Base-by-base conservation (phyloP, 1,284 basidiomycete genomes). In the Apiotrichum brassicae region DNA sequence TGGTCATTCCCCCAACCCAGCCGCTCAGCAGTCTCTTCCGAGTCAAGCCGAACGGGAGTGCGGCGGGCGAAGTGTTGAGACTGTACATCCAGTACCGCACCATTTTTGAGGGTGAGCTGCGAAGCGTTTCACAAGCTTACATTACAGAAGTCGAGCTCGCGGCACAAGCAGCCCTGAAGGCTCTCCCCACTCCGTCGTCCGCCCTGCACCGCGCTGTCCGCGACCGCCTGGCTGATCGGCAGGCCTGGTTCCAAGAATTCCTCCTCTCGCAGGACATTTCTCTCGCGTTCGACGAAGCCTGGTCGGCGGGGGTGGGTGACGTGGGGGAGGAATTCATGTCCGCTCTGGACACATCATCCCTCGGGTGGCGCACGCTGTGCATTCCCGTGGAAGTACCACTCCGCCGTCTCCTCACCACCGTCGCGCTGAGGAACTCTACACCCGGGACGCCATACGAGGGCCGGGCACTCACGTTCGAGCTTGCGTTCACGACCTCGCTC, bases 371-470 rank as follows among this genome's bases (percentile, higher is more conserved):
- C 22, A 69, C 57, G 1, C 55, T 72, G 14, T 62, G 65, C 41
- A 70, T 72, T n/a, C 70, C 70, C 1, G 70, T 72, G n/a, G 70
- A 72, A n/a, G 61, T 72, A 0, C 68, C 70, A 14, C 59, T 64
- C 12, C 55, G 60, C 24, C 53, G 68, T 9, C 57, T 67, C 8
- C 51, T 68, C n/a, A 64, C 63, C 8, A 51, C 50, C 0, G 58
- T 65, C 9, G 55, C 48, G 8, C 56, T 64, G 18, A 54, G 55
- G n/a, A 50, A 54, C n/a, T 32, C 51, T 0, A 33, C 53, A 3
- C n/a, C 46, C 8, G 13, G 22, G 6, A 37, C 48, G 33, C 51
- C 69, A n/a, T 69, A 67, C 52, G 68, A 70, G 56, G 70, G 70
- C 11, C 57, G 64, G 19, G 65, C 70, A 2, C 46, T 72, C 2